Percentiles rank a stretch among this genome's conserved stretches.
Conservation (phyloP, 768 basidiomycete species). For the Termitomyces sp. region DNA sequence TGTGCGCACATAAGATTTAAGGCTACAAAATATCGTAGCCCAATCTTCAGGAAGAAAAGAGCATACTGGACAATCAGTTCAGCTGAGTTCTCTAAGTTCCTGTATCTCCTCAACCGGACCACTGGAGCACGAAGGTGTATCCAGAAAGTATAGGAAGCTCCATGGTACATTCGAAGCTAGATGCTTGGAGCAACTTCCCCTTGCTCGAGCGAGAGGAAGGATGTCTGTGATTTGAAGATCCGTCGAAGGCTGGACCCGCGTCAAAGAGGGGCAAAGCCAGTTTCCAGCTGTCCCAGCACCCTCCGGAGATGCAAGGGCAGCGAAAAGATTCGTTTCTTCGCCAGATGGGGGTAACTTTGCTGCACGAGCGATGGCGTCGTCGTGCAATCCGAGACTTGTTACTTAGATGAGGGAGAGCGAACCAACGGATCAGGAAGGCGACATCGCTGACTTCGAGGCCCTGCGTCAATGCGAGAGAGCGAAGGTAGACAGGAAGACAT, state of each 20-base stretch:
- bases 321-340: constrained; percentile 15
- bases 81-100: constrained; percentile 6
- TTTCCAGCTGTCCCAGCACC: constrained; percentile 10
- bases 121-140: constrained; percentile 20
- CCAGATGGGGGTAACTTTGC: not conserved
- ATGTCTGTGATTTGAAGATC: constrained; percentile 14
- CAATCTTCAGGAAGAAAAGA: not conserved
- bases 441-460: constrained; percentile 19
- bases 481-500: constrained; percentile 19
- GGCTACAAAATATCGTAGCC: not conserved
- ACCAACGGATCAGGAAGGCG: constrained; percentile 25
- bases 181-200: constrained; percentile 9
- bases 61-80: not conserved
- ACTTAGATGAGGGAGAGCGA: constrained; percentile 24
- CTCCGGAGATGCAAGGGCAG: constrained; percentile 20
- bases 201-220: constrained; percentile 19
- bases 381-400: constrained; percentile 20
- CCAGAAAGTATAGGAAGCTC: constrained; percentile 18
- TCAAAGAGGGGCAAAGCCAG: constrained; percentile 27
- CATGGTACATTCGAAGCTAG: not conserved
- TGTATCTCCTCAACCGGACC: constrained; percentile 21
- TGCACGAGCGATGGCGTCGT: constrained; percentile 14
- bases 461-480: constrained; percentile 24
- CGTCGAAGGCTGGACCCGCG: constrained; percentile 17
- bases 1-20: not conserved